Conservation (phyloP, 805 yeast genomes). For the Dipodascus geniculatus region DNA sequence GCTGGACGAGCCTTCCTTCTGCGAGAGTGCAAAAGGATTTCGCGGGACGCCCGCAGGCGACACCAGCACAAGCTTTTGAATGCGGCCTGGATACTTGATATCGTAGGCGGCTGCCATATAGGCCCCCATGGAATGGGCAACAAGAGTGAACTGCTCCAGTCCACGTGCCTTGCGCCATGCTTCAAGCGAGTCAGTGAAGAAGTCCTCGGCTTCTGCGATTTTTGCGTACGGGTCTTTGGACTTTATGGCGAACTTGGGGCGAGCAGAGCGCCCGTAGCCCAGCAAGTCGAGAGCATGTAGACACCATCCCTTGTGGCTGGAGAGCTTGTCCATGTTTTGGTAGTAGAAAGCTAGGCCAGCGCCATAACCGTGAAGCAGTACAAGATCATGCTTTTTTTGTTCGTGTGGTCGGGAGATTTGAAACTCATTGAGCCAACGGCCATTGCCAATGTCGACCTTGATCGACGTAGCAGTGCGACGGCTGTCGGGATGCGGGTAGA, state of each 20-base stretch:
- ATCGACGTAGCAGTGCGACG: slow-evolving; percentile 24
- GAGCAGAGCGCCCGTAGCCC: slow-evolving; percentile 83
- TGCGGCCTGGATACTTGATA: slow-evolving; percentile 44
- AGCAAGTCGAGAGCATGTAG: slow-evolving; percentile 78
- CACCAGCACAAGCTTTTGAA: slow-evolving; percentile 60
- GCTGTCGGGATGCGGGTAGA: slow-evolving; percentile 24
- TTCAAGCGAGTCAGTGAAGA: slow-evolving; percentile 54
- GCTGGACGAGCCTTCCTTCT: slow-evolving; percentile 15
- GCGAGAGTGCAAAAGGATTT: slow-evolving; percentile 31
- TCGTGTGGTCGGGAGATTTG: slow-evolving; percentile 27
- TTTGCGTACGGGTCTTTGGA: slow-evolving; percentile 23
- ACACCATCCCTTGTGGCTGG: slow-evolving; percentile 38
- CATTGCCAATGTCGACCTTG: slow-evolving; percentile 38
- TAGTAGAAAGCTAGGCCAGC: slow-evolving; percentile 79
- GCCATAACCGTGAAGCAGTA: slow-evolving; percentile 86
- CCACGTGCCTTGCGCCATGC: slow-evolving; percentile 48
- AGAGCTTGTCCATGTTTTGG: slow-evolving; percentile 48
- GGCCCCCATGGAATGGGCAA: slow-evolving; percentile 92
- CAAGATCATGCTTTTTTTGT: slow-evolving; percentile 40
- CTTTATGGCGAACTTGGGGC: slow-evolving; percentile 46
- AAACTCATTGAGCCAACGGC: slow-evolving; percentile 63
- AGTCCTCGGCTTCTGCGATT: slow-evolving; percentile 41
- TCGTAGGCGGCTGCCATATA: slow-evolving; percentile 65
- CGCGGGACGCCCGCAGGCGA: slow-evolving; percentile 80
- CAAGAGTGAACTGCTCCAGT: slow-evolving; percentile 40